Evolutionary conservation across 2,329 filamentous ascomycete species (phyloP).

Genomic region (Stachybotrys chartarum): DNA sequence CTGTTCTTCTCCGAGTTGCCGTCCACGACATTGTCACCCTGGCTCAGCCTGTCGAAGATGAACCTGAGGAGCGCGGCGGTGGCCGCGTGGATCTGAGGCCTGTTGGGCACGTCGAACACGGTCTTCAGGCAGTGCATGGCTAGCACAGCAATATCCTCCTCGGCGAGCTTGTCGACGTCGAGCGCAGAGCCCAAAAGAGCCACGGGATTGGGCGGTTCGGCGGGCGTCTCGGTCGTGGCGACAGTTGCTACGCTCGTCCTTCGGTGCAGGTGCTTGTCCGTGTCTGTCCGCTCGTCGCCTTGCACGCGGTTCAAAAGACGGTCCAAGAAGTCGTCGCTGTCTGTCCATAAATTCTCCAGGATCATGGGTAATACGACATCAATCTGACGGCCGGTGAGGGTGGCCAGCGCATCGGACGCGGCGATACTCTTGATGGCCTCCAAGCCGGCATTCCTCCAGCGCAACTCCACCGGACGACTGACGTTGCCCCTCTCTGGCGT

Average conservation of each 20-base stretch:
- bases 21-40: conserved; percentile 47
- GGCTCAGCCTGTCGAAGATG: conserved; percentile 52
- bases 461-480: conserved; percentile 67
- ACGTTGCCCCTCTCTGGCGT: conserved; percentile 43
- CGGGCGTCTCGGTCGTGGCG: conserved; percentile 53
- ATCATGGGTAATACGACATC: conserved; percentile 76
- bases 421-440: conserved; percentile 77
- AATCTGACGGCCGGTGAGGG: conserved; percentile 69
- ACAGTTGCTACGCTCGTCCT: conserved; percentile 77
- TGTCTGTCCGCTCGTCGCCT: conserved; percentile 60
- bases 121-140: conserved; percentile 82
- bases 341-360: conserved; percentile 77
- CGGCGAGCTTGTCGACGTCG: conserved; percentile 82
- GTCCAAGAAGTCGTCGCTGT: conserved; percentile 62
- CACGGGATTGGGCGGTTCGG: conserved; percentile 58
- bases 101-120: conserved; percentile 76
- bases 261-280: conserved; percentile 55
- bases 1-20: conserved; percentile 30
- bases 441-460: conserved; percentile 69
- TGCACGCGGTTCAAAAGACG: conserved; percentile 61
- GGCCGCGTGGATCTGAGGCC: conserved; percentile 71
- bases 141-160: conserved; percentile 79
- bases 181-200: conserved; percentile 74
- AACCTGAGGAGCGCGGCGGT: conserved; percentile 70
- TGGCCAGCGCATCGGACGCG: conserved; percentile 69